Evolutionary conservation across 2,329 filamentous ascomycete species (phyloP).

Genomic region (Fusarium compactum): DNA sequence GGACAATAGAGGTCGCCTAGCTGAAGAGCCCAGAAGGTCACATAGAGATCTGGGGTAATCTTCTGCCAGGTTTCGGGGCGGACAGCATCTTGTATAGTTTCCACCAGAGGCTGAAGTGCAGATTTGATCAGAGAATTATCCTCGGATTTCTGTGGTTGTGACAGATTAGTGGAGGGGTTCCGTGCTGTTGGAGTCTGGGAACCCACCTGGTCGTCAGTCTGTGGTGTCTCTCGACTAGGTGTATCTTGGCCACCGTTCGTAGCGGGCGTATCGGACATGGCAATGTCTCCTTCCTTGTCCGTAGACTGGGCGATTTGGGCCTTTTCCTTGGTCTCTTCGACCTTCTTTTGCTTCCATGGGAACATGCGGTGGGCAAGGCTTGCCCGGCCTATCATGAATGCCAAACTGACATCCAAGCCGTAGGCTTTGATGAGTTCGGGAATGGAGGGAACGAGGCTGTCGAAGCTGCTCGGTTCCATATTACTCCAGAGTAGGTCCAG

Average conservation of each 20-base stretch:
- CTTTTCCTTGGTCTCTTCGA: constrained; percentile 47
- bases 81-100: constrained; percentile 71
- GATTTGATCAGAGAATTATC: constrained; percentile 50
- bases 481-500: constrained; percentile 89
- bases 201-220: constrained; percentile 52
- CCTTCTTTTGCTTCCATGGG: constrained; percentile 55
- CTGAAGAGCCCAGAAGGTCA: constrained; percentile 92
- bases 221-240: constrained; percentile 44
- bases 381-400: constrained; percentile 84
- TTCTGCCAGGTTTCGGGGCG: constrained; percentile 74
- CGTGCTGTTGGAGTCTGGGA: constrained; percentile 14
- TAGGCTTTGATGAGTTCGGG: constrained; percentile 80
- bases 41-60: constrained; percentile 84
- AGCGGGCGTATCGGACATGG: constrained; percentile 59
- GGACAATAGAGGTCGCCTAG: constrained; percentile 85
- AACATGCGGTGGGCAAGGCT: constrained; percentile 77
- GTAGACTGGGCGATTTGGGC: constrained; percentile 45
- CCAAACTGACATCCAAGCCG: constrained; percentile 81
- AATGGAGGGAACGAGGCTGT: constrained; percentile 80
- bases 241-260: constrained; percentile 45
- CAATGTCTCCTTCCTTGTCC: constrained; percentile 70
- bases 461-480: constrained; percentile 80
- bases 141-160: constrained; percentile 50
- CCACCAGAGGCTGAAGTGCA: constrained; percentile 76
- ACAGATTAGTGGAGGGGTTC: constrained; percentile 43